Percentiles rank a stretch among this genome's conserved stretches.
Conservation (phyloP, 1,284 basidiomycete genomes). For the Volvariella surrecta region DNA sequence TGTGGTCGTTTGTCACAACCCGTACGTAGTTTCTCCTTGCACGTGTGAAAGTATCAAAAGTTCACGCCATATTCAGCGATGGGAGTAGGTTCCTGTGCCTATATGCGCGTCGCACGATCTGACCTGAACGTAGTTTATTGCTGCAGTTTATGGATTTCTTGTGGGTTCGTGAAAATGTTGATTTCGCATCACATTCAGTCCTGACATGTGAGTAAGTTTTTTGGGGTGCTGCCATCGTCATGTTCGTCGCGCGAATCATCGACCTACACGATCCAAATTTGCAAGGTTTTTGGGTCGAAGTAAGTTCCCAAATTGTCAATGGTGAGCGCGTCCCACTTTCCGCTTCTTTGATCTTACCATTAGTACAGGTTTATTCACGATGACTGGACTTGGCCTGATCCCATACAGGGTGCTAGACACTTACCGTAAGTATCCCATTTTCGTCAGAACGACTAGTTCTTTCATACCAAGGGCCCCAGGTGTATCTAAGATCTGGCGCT, state of each 20-base stretch:
- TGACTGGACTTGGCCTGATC: slow-evolving; percentile 69
- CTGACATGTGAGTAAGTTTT: slow-evolving; percentile 36
- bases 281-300: slow-evolving; percentile 71
- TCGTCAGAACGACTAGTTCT: not conserved
- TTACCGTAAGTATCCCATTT: slow-evolving; percentile 45
- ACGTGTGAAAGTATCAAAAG: slow-evolving; percentile 1
- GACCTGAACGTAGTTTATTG: slow-evolving; percentile 42
- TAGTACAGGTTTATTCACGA: slow-evolving; percentile 60
- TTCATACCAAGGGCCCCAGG: slow-evolving; percentile 31
- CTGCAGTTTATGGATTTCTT: slow-evolving; percentile 74
- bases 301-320: slow-evolving; percentile 72
- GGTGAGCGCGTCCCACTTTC: slow-evolving; percentile 28
- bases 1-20: slow-evolving; percentile 83
- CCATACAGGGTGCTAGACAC: slow-evolving; percentile 74
- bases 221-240: slow-evolving; percentile 72
- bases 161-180: slow-evolving; percentile 40
- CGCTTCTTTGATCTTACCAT: slow-evolving; percentile 1
- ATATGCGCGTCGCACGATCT: not conserved
- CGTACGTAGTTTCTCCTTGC: slow-evolving; percentile 33
- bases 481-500: slow-evolving; percentile 67
- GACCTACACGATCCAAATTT: slow-evolving; percentile 55
- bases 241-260: slow-evolving; percentile 67
- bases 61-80: slow-evolving; percentile 33
- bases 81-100: slow-evolving; percentile 33
- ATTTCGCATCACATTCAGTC: not conserved